phyloP scores from a whole-genome alignment of 495 filamentous ascomycete species.

The Venustampulla echinocandica region DNA sequence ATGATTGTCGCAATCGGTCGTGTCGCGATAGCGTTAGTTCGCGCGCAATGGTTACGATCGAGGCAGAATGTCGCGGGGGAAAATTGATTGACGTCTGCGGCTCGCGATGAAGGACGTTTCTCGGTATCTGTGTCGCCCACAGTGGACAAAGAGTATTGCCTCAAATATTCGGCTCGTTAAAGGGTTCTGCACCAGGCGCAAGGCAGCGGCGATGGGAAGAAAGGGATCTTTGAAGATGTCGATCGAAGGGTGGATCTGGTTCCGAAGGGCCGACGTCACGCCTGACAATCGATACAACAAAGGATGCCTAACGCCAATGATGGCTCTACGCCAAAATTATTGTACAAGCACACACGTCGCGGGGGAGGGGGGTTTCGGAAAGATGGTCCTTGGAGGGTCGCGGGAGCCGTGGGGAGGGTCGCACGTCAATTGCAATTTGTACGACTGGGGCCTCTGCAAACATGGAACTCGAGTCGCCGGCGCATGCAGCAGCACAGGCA shows the following conservation, averaged over 20 bases:
- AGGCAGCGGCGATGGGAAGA: too few relatives aligned
- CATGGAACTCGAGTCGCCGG: conserved; percentile 14
- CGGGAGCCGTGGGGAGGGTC: neutral
- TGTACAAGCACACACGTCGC: neutral
- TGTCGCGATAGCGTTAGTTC: conserved; percentile 19
- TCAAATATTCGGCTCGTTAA: too few relatives aligned
- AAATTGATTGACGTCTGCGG: conserved; percentile 6
- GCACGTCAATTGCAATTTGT: conserved; percentile 15
- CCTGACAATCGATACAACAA: neutral
- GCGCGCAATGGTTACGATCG: conserved; percentile 18
- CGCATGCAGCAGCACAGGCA: conserved; percentile 4
- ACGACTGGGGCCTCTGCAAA: neutral
- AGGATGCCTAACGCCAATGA: neutral
- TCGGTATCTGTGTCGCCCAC: too few relatives aligned
- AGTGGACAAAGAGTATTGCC: too few relatives aligned
- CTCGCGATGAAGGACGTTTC: neutral
- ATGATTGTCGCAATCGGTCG: neutral
- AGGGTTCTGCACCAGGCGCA: too few relatives aligned
- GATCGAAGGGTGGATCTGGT: neutral
- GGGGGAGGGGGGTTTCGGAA: neutral
- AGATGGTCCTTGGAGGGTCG: neutral
- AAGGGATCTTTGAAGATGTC: neutral
- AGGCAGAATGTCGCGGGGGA: conserved; percentile 8
- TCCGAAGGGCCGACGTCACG: neutral
- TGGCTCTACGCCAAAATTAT: neutral